Evolutionary conservation across 805 yeast genomes (phyloP).

Genomic region (Ogataea nitratoaversa): DNA sequence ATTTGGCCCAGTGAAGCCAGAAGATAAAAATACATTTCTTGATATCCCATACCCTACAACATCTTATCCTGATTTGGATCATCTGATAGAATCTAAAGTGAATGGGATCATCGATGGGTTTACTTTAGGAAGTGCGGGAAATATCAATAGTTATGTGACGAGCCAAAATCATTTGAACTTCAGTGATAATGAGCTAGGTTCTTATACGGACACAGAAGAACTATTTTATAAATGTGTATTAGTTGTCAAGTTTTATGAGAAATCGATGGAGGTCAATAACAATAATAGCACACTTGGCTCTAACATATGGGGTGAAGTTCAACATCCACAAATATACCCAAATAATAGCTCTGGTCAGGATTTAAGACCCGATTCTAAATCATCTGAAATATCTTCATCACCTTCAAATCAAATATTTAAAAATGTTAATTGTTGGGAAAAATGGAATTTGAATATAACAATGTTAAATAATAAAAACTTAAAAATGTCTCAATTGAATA

Average conservation of each 20-base stretch:
- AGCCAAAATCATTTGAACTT: background rate
- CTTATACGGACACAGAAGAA: background rate
- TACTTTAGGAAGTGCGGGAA: background rate
- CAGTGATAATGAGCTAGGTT: background rate
- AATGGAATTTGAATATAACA: conserved; percentile 56
- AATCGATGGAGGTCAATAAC: conserved; percentile 6
- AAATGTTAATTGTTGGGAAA: conserved; percentile 58
- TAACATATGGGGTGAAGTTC: conserved; percentile 48
- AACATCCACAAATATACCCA: background rate
- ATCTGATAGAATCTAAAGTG: conserved; percentile 33
- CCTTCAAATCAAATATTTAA: conserved; percentile 30
- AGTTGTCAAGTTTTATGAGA: conserved; percentile 30
- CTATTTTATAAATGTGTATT: conserved; percentile 29
- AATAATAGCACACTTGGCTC: conserved; percentile 33
- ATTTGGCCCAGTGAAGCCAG: conserved; percentile 60
- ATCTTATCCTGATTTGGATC: conserved; percentile 45
- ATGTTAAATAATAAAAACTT: conserved; percentile 29
- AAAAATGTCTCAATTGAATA: conserved; percentile 13
- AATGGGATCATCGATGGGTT: conserved; percentile 28
- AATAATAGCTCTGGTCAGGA: conserved; percentile 2
- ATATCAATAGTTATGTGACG: conserved; percentile 1
- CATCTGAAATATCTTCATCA: conserved; percentile 16
- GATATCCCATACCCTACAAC: conserved; percentile 56
- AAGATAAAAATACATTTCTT: conserved; percentile 44
- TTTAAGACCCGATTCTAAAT: conserved; percentile 14